Evolutionary conservation across 2,329 filamentous ascomycete species (phyloP), one percentile per base, ranked within the genome.

Genomic region (Conoideocrella luteorostrata): DNA sequence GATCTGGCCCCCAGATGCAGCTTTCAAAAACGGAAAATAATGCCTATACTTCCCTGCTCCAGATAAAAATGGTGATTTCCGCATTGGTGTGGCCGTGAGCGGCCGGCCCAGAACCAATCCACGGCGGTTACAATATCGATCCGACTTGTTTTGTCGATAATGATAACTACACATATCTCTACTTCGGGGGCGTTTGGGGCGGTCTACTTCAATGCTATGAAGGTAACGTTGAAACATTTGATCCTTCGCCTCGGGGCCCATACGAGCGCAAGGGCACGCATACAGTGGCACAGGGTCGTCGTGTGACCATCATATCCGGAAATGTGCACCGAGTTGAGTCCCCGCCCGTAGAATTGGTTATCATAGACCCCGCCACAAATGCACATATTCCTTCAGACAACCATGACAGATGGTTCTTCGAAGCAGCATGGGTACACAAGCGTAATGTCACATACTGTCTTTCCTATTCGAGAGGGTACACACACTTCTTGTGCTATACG

Each of bases 131-230:
- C 65, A 86, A 80, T 55, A 88, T 90, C 56, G 86, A 90, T 57
- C 86, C 86, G 0, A 85, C 86, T 11, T 74, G 71, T 26, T 87
- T 89, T 50, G 84, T 89, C 13, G 86, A 90, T 39, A 57, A 66
- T 17, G 62, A 67, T 39, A 61, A 60, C 30, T 50, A 63, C 45
- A 61, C 54, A 2, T 67, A 67, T 45, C 54, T 67, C 23, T 90
- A 88, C 63, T 88, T 89, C 52, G 86, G 86, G 35, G 86, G 86
- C 0, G 74, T 90, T 18, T 90, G 86, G 86, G 86, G 86, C 46
- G 86, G 86, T 0, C 86, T 90, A 64, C 67, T 90, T 50, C 84
- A 89, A 62, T 88, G 84, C 68, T 90, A 86, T 75, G 70, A 73
- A 52, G 64, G 62, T 22, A 74, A 77, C 26, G 63, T 71, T 49